Evolutionary conservation across 176 grass and related monocot genomes (phyloP), one percentile per base, ranked within the genome.

Genomic region (Paspalum vaginatum): DNA sequence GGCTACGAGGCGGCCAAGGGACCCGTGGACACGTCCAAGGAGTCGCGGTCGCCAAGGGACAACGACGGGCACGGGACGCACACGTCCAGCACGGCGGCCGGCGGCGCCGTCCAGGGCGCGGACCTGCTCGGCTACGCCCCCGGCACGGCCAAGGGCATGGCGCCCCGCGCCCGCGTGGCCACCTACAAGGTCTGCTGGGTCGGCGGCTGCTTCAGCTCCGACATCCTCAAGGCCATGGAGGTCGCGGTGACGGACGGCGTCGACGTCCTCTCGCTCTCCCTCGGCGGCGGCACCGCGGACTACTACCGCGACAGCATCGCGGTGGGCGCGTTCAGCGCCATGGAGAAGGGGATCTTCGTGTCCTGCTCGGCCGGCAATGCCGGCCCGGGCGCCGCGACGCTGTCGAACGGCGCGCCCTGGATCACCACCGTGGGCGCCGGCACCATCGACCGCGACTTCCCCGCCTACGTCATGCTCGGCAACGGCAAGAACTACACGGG

Each of bases 181-280:
- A 91, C 81, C 0, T 98, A 98, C 82, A 98, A 98, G 92, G 96
- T 98, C 32, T 98, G 96, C 81, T 98, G 96, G 96, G 17, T 81
- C 24, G 92, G 92, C 54, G 96, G 96, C 11, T 98, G 96, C 82
- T 93, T 98, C 66, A 91, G 90, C 93, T 95, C 92, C 27, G 96
- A 98, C 76, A 95, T 98, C 46, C 86, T 98, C 37, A 93, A 93
- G 61, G 96, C 88, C 72, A 99, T 99, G 96, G 92, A 99, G 52
- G 90, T 86, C 21, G 96, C 96, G 22, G 90, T 99, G 21, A 45
- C 85, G 13, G 96, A 99, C 44, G 96, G 92, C 18, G 93, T 94
- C 7, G 83, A 87, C 76, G 88, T 99, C 68, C 87, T 99, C 38
- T 99, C 96, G 1, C 87, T 99, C 27, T 99, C 96, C 22, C 87